Percentiles rank a stretch among this genome's conserved stretches.
phyloP scores from a whole-genome alignment of 495 filamentous ascomycete species.

The Clohesyomyces aquaticus region DNA sequence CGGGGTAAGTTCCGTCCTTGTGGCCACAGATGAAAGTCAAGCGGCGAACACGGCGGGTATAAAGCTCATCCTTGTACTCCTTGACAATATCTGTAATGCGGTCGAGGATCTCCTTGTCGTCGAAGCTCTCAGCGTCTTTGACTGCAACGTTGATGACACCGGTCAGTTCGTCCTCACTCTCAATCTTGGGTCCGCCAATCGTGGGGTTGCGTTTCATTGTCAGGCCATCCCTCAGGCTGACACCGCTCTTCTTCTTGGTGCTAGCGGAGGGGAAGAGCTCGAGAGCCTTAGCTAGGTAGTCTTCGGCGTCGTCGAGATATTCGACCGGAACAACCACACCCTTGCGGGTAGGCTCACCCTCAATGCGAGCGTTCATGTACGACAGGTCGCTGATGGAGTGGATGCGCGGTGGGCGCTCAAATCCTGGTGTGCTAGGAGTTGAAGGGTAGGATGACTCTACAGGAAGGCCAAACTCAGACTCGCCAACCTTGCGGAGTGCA shows the following conservation, averaged over 20 bases:
- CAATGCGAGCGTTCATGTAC: slow-evolving; percentile 69
- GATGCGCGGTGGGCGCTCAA: slow-evolving; percentile 59
- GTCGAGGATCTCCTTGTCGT: slow-evolving; percentile 77
- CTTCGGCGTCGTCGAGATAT: slow-evolving; percentile 92
- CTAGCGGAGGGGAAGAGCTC: slow-evolving; percentile 71
- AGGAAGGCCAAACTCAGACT: slow-evolving; percentile 82
- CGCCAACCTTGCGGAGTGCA: slow-evolving; percentile 84
- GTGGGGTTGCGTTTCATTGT: slow-evolving; percentile 69
- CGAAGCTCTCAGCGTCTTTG: slow-evolving; percentile 82
- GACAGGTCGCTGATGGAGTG: slow-evolving; percentile 96
- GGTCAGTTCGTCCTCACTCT: slow-evolving; percentile 75
- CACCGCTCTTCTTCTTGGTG: slow-evolving; percentile 51
- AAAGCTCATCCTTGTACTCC: slow-evolving; percentile 82
- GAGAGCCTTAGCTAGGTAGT: slow-evolving; percentile 76
- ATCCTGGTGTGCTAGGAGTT: slow-evolving; percentile 78
- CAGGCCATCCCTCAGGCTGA: slow-evolving; percentile 68
- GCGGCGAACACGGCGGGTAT: slow-evolving; percentile 78
- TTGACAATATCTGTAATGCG: slow-evolving; percentile 75
- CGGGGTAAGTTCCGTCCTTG: slow-evolving; percentile 91
- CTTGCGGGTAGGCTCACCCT: slow-evolving; percentile 79
- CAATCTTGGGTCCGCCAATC: slow-evolving; percentile 51
- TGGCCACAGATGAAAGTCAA: slow-evolving; percentile 96
- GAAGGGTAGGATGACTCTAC: slow-evolving; percentile 75
- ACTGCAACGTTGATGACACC: slow-evolving; percentile 91
- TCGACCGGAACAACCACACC: slow-evolving; percentile 92